Percentiles rank a stretch among this genome's conserved stretches.
These are phyloP conservation scores for Thraustochytrium sp. DNA, from an alignment of 352 stramenopile species.

Conservation along the genomic window DNA sequence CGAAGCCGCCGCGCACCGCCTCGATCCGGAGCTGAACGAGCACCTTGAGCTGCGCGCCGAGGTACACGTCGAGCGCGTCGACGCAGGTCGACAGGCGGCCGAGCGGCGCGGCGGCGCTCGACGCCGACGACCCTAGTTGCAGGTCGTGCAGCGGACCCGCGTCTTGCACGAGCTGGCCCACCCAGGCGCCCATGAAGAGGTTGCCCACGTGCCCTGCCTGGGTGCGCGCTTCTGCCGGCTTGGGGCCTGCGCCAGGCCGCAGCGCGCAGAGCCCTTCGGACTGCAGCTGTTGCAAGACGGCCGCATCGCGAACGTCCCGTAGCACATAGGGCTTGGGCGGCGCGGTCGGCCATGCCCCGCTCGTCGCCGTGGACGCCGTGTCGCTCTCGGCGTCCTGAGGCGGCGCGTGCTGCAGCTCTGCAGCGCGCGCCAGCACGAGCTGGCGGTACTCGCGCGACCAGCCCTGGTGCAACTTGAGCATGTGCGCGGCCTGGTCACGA, in stretches of 20 bases:
- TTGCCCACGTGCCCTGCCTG: not conserved
- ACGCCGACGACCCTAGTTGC: not conserved
- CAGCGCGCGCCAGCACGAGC: not conserved
- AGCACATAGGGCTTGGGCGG: too few species aligned
- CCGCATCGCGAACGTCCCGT: too few species aligned
- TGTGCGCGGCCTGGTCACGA: not conserved
- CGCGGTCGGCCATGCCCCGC: too few species aligned
- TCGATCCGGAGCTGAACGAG: not conserved
- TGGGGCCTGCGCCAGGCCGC: too few species aligned
- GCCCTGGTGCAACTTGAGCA: not conserved
- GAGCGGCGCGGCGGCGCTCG: not conserved
- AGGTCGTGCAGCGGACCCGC: not conserved
- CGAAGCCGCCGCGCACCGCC: not conserved
- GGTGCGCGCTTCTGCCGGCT: not conserved
- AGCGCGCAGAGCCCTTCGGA: not conserved
- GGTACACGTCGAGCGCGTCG: not conserved
- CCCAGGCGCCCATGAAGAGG: not conserved
- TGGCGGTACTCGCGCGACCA: not conserved
- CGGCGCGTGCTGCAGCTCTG: not conserved
- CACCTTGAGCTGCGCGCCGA: constrained; percentile 24
- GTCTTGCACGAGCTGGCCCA: not conserved
- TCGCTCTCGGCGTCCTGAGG: not conserved
- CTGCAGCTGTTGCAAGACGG: too few species aligned
- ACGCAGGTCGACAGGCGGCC: not conserved
- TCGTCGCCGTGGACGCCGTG: too few species aligned